These are phyloP conservation scores for Protomyces lactucae-debilis DNA, from an alignment of 1,139 yeast species.

Conservation along the genomic window DNA sequence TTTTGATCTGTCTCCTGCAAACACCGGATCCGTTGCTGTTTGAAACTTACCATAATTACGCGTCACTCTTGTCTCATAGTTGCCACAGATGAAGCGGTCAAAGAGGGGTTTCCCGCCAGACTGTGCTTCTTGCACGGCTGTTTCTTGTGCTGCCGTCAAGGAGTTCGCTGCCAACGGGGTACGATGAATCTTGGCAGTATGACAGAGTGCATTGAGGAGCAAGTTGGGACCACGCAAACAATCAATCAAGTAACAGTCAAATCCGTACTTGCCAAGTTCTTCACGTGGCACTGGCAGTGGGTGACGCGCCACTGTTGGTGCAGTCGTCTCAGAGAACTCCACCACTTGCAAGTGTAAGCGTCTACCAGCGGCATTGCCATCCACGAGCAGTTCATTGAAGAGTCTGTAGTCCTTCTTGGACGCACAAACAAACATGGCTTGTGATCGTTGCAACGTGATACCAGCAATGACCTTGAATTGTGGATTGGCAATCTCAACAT, in stretches of 20 bases:
- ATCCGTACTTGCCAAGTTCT: conserved; percentile 52
- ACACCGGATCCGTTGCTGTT: not conserved
- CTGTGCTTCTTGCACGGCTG: not conserved
- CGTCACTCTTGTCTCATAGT: conserved; percentile 7
- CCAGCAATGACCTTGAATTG: conserved; percentile 44
- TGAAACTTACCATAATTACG: conserved; percentile 11
- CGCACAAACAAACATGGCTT: conserved; percentile 53
- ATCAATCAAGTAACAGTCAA: conserved; percentile 75
- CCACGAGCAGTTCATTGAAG: conserved; percentile 46
- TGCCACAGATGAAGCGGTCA: conserved; percentile 8
- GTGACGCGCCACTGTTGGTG: conserved; percentile 34
- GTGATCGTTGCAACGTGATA: conserved; percentile 55
- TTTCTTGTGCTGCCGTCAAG: conserved; percentile 3
- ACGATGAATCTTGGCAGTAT: conserved; percentile 43
- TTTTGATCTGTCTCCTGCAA: not conserved
- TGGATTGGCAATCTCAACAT: conserved; percentile 52
- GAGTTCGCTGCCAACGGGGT: conserved; percentile 1
- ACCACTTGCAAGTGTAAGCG: conserved; percentile 47
- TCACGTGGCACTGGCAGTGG: conserved; percentile 40
- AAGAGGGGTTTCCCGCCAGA: not conserved
- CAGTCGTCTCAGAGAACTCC: conserved; percentile 40
- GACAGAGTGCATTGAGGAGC: conserved; percentile 72
- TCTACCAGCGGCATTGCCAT: conserved; percentile 34
- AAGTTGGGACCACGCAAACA: conserved; percentile 65
- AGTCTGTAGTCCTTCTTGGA: conserved; percentile 46